These are phyloP conservation scores for Aspergillus quadricinctus DNA, from an alignment of 2,329 filamentous ascomycete genomes.

Conservation along the genomic window DNA sequence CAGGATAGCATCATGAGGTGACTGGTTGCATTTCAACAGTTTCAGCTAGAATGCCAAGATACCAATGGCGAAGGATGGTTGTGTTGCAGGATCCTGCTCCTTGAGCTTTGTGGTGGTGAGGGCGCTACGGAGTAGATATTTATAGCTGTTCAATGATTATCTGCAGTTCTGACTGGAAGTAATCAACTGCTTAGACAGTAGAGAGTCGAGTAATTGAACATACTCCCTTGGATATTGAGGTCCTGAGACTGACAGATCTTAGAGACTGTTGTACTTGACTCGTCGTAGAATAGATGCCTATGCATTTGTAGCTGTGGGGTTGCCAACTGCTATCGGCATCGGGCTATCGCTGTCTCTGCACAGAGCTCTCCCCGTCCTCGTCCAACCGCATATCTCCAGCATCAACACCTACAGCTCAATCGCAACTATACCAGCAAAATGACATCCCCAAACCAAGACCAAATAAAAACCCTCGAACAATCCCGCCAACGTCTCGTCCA, in stretches of 20 bases:
- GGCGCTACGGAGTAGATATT: not conserved
- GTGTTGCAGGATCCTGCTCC: not conserved
- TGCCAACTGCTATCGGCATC: not conserved
- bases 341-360: not conserved
- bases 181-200: not conserved
- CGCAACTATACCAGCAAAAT: conserved; percentile 20
- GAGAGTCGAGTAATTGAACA: not conserved
- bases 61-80: not conserved
- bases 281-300: not conserved
- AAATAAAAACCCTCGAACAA: conserved; percentile 63
- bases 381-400: not conserved
- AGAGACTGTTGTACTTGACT: not conserved
- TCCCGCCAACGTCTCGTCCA: conserved; percentile 65
- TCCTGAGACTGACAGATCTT: not conserved
- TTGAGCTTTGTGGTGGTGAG: not conserved
- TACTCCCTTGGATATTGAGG: too few species aligned
- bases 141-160: too few species aligned
- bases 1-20: not conserved
- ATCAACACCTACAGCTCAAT: not conserved
- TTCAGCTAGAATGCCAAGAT: not conserved
- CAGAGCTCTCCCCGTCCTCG: not conserved
- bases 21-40: not conserved
- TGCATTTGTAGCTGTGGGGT: not conserved
- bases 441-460: conserved; percentile 36
- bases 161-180: too few species aligned